Percentiles rank a stretch among this genome's conserved stretches.
These are phyloP conservation scores for Apiospora kogelbergensis DNA, from an alignment of 2,329 filamentous ascomycete species.

Conservation along the genomic window DNA sequence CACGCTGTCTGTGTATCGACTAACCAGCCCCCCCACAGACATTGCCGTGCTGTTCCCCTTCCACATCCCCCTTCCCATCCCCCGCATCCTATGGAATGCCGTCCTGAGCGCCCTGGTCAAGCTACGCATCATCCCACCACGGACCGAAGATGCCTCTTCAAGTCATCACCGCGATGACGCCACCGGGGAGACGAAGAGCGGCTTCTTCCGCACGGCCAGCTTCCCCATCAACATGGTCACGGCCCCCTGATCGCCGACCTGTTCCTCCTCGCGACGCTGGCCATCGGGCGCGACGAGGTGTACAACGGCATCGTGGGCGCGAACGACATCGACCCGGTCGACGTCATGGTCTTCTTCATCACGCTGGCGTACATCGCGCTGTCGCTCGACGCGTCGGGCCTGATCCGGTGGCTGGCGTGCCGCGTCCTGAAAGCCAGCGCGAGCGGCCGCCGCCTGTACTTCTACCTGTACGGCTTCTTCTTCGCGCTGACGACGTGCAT, in stretches of 20 bases:
- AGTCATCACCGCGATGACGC: too few relatives aligned
- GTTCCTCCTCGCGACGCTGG: constrained; percentile 67
- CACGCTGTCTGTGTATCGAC: too few relatives aligned
- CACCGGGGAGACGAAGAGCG: not conserved
- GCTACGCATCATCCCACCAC: constrained; percentile 52
- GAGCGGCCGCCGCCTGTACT: constrained; percentile 65
- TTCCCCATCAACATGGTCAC: constrained; percentile 73
- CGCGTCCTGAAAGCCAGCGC: constrained; percentile 68
- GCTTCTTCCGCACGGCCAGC: constrained; percentile 15
- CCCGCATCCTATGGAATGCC: constrained; percentile 41
- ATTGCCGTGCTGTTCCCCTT: constrained; percentile 70
- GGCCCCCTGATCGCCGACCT: constrained; percentile 70
- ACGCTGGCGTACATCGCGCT: constrained; percentile 76
- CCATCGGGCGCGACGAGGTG: constrained; percentile 67
- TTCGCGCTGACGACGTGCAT: constrained; percentile 66
- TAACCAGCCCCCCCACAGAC: constrained; percentile 44
- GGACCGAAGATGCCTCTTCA: constrained; percentile 28
- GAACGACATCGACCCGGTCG: constrained; percentile 65
- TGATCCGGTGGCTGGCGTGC: constrained; percentile 70
- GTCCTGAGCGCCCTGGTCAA: constrained; percentile 41
- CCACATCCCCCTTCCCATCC: constrained; percentile 61
- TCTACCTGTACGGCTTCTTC: constrained; percentile 74
- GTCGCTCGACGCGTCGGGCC: constrained; percentile 72
- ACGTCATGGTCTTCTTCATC: constrained; percentile 77
- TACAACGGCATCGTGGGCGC: constrained; percentile 66